Conservation (phyloP, 2,329 filamentous ascomycete species). For the Cucurbitaria berberidis region DNA sequence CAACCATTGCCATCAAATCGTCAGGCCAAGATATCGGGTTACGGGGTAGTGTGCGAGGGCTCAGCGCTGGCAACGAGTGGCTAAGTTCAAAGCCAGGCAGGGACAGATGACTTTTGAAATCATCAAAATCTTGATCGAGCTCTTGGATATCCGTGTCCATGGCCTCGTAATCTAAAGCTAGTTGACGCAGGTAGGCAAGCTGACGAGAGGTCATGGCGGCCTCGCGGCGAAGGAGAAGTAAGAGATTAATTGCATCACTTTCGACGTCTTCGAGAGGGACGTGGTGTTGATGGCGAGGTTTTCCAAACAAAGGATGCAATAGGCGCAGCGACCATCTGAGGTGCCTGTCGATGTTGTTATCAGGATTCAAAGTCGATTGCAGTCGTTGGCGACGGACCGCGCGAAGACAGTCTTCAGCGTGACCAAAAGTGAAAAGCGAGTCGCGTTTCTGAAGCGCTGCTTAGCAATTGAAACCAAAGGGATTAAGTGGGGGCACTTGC, state of each 20-base stretch:
- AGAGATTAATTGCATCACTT: constrained; percentile 18
- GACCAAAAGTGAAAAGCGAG: constrained; percentile 26
- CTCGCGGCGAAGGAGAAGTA: constrained; percentile 34
- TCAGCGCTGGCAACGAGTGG: not conserved
- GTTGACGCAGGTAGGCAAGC: constrained; percentile 19
- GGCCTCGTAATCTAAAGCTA: constrained; percentile 24
- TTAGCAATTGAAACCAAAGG: not conserved
- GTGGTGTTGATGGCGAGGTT: constrained; percentile 9
- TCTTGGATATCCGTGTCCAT: constrained; percentile 22
- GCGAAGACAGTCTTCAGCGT: constrained; percentile 38
- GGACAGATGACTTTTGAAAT: constrained; percentile 23
- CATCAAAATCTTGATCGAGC: constrained; percentile 8
- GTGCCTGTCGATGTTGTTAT: constrained; percentile 16
- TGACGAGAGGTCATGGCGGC: constrained; percentile 23
- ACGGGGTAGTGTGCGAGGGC: constrained; percentile 3
- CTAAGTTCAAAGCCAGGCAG: constrained; percentile 11
- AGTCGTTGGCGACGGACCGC: constrained; percentile 33
- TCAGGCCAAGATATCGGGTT: constrained; percentile 38
- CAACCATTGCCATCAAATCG: constrained; percentile 11
- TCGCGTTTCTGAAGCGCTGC: constrained; percentile 13
- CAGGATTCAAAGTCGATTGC: constrained; percentile 17
- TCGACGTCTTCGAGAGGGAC: constrained; percentile 23
- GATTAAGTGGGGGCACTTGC: constrained; percentile 4
- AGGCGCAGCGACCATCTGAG: constrained; percentile 31
- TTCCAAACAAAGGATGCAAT: constrained; percentile 32